Base-by-base conservation (phyloP, 2,329 filamentous ascomycete species). In the Cercospora beticola region DNA sequence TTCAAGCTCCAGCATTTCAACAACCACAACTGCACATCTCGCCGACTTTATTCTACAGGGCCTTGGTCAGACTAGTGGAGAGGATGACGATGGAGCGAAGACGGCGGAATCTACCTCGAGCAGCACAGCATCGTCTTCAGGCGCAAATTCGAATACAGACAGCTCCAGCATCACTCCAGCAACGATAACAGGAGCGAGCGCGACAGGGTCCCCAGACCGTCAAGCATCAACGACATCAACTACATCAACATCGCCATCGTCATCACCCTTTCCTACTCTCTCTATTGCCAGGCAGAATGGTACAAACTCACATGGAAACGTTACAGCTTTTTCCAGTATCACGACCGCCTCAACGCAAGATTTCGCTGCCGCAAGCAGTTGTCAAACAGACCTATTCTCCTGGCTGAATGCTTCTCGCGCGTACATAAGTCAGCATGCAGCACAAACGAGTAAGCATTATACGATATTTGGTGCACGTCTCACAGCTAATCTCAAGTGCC, bases 291-390 rank as follows among this genome's bases (percentile, higher is more conserved):
- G 14, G 14, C 49, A 56, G 23, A 56, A 56, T 56, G 49, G 49
- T 14, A 56, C 49, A 8, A 26, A 8, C n/a, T 30, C 49, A 7
- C 49, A 16, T 5, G 49, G 23, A 16, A 56, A 30, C 49, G 14
- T 26, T n/a, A 56, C 49, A 26, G 23, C 23, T 14, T 26, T 28
- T 26, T 28, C 49, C 23, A 8, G 23, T 28, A 30, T n/a, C 12
- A 56, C 12, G 23, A n/a, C 23, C 16, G 49, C 23, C 23, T 28
- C 21, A 4, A 14, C 49, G 49, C 49, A 56, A 56, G 49, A 23
- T 4, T 54, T 54, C 23, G 49, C 49, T 26, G 49, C 49, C 26
- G 68, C 68, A 12, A 68, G 66, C 58, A 70, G 66, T 26, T 70
- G 68, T 52, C 62, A 68, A 36, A 31, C 57, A 33, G 66, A 66